Conservation (phyloP, 2,329 filamentous ascomycete species). For the Lachnellula occidentalis region DNA sequence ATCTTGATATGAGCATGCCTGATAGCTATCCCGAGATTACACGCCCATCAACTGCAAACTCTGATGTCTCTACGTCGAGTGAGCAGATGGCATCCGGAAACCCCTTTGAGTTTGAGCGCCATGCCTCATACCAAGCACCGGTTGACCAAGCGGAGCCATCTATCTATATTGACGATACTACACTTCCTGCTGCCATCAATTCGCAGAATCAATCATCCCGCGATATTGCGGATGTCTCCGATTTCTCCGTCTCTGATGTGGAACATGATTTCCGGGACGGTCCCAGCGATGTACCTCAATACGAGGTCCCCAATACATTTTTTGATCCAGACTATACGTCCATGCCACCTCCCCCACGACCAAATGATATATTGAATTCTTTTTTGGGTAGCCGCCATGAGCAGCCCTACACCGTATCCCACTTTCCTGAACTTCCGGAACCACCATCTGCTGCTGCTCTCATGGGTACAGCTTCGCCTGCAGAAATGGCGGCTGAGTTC, state of each 20-base stretch:
- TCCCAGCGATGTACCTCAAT: constrained; percentile 10
- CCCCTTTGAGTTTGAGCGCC: constrained; percentile 59
- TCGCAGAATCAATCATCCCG: constrained; percentile 11
- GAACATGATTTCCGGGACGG: constrained; percentile 11
- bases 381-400: background rate
- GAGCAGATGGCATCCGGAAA: constrained; percentile 49
- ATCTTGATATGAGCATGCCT: constrained; percentile 48
- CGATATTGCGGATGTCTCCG: constrained; percentile 26
- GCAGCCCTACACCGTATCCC: constrained; percentile 12
- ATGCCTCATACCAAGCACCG: constrained; percentile 49
- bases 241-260: constrained; percentile 28
- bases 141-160: constrained; percentile 24
- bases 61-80: constrained; percentile 39
- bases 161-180: constrained; percentile 56
- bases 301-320: constrained; percentile 12
- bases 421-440: constrained; percentile 20
- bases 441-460: constrained; percentile 24
- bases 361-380: background rate
- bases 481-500: constrained; percentile 26
- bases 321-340: constrained; percentile 16
- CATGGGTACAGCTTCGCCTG: constrained; percentile 19
- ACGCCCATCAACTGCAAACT: constrained; percentile 28
- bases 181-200: constrained; percentile 35
- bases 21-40: constrained; percentile 34
- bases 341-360: constrained; percentile 17